Evolutionary conservation across 2,329 filamentous ascomycete species (phyloP).

Genomic region (Pleomassaria siparia): DNA sequence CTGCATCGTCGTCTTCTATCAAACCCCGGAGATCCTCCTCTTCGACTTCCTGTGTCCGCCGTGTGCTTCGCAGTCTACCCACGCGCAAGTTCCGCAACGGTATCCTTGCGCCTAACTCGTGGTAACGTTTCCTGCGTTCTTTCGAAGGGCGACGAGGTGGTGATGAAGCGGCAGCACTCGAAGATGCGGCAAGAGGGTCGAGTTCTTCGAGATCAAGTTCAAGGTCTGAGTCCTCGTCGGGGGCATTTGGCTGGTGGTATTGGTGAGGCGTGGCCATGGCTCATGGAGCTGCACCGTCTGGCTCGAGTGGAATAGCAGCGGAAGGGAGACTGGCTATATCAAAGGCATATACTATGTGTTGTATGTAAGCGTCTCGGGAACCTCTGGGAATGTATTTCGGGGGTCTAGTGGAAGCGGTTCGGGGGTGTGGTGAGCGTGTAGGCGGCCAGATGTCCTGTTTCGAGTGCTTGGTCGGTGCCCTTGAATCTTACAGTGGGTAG

Average conservation of each 20-base stretch:
- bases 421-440: constrained; percentile 8
- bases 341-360: constrained; percentile 13
- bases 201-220: constrained; percentile 79
- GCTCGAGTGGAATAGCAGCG: constrained; percentile 8
- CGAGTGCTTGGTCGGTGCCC: constrained; percentile 7
- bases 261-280: constrained; percentile 51
- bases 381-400: constrained; percentile 14
- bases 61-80: constrained; percentile 48
- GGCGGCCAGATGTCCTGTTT: constrained; percentile 18
- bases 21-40: constrained; percentile 68
- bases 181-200: constrained; percentile 57
- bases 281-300: constrained; percentile 33
- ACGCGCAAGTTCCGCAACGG: constrained; percentile 65
- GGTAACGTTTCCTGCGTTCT: constrained; percentile 34
- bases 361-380: not conserved
- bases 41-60: constrained; percentile 51
- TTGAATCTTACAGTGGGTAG: not conserved
- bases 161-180: constrained; percentile 21
- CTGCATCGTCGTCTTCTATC: constrained; percentile 63
- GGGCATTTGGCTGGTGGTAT: constrained; percentile 58
- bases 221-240: constrained; percentile 72
- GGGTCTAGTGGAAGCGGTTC: constrained; percentile 22
- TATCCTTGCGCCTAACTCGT: constrained; percentile 59
- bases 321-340: constrained; percentile 8
- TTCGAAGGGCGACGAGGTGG: constrained; percentile 32